Percentiles rank a stretch among this genome's conserved stretches.
Conservation (phyloP, 345 rosid species). For the Reutealis trisperma region DNA sequence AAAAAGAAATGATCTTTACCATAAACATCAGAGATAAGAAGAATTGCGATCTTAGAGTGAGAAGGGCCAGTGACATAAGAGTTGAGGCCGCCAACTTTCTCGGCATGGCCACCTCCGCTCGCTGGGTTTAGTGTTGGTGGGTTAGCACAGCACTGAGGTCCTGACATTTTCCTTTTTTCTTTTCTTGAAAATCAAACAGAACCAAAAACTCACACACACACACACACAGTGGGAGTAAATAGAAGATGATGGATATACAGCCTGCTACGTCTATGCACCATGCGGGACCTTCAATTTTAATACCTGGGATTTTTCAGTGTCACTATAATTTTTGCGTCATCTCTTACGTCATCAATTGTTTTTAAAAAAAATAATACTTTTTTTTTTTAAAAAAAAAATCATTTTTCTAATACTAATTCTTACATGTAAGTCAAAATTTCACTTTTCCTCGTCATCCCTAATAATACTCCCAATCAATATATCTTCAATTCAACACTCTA, state of each 20-base stretch:
- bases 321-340: neutral
- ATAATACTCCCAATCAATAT: too few species aligned
- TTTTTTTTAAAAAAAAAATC: too few species aligned
- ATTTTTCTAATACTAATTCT: too few species aligned
- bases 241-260: neutral
- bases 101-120: slow-evolving; percentile 60
- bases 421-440: too few species aligned
- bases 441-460: too few species aligned
- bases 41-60: slow-evolving; percentile 53
- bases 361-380: too few species aligned
- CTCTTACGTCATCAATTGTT: neutral
- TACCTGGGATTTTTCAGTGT: too few species aligned
- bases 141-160: slow-evolving; percentile 72
- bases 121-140: slow-evolving; percentile 60
- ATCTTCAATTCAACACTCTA: too few species aligned
- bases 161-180: slow-evolving; percentile 40
- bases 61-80: slow-evolving; percentile 64
- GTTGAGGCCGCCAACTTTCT: slow-evolving; percentile 61
- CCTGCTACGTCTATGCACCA: too few species aligned
- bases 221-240: neutral
- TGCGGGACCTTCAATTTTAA: neutral
- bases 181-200: neutral
- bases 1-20: slow-evolving; percentile 22
- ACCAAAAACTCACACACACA: too few species aligned
- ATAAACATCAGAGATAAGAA: slow-evolving; percentile 65